Base-by-base conservation (phyloP, 1,284 basidiomycete genomes). In the Agroathelia rolfsii region DNA sequence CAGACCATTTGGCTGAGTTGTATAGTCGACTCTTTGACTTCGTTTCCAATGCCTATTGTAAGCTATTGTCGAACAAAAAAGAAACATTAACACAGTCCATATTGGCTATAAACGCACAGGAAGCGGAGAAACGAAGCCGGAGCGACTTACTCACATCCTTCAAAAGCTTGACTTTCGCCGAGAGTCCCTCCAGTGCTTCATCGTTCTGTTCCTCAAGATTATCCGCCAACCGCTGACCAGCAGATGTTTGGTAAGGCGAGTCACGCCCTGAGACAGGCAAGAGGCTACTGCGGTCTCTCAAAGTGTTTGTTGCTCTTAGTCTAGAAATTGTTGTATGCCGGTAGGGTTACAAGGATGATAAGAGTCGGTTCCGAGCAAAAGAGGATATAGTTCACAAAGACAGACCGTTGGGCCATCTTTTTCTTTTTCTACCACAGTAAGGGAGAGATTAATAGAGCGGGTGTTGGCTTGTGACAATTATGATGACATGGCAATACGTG, bases 171-270 rank as follows among this genome's bases (percentile, higher is more conserved):
- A 98, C 93, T 58, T 94, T 95, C 15, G 89, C 86, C 41, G 83
- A 80, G 35, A 98, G 61, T 0, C 92, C 90, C 45, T 93, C 86
- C 23, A 98, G 58, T 16, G 79, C 72, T 54, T 94, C 88, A 52
- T 97, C 94, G 50, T 98, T 98, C 59, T 97, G 94, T 28, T 84
- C 75, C 55, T 98, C 94, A n/a, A 98, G 60, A 52, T 96, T 87
- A 45, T 94, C 89, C 5, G 79, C 84, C 44, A 69, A 80, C 17
- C 78, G 75, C 28, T 76, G 66, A 4, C 69, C 68, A 28, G 48
- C 55, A n/a, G n/a, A n/a, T n/a, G n/a, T n/a, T n/a, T 47, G 35
- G 34, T 54, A 72, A 0, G 82, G 81, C 17, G 83, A 77, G 11
- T 79, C 80, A 24, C 82, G 73, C 32, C 82, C 83, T 0, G 82